A percentile compares a stretch with the other conserved stretches of the same genome.
phyloP scores from a whole-genome alignment of 768 basidiomycete genomes.

The Mycena leptocephala region DNA sequence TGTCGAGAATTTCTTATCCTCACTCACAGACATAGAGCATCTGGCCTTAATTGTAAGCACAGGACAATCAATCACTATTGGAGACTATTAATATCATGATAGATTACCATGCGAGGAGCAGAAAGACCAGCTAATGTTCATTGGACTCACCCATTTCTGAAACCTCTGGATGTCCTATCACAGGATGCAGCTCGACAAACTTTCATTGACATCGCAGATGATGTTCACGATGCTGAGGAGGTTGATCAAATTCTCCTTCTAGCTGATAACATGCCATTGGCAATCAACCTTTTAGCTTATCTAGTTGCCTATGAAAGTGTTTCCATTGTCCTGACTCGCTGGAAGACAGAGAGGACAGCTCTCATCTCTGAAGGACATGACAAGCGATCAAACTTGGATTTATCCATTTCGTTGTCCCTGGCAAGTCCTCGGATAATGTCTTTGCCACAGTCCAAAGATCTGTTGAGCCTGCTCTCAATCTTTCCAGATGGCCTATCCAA shows the following conservation, averaged over 20 bases:
- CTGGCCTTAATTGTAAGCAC: too few relatives aligned
- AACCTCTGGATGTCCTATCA: neutral
- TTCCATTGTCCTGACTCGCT: neutral
- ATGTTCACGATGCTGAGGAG: neutral
- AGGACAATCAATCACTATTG: too few relatives aligned
- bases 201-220: neutral
- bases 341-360: neutral
- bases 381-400: neutral
- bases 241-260: neutral
- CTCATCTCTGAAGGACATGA: neutral
- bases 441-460: neutral
- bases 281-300: neutral
- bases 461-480: neutral
- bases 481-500: neutral
- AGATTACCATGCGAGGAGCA: too few relatives aligned
- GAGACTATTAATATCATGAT: too few relatives aligned
- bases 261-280: neutral
- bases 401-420: neutral
- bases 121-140: neutral
- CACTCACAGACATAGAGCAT: too few relatives aligned
- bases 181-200: too few relatives aligned
- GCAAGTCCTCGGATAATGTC: neutral
- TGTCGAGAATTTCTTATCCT: too few relatives aligned
- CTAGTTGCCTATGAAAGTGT: too few relatives aligned
- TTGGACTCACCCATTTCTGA: neutral